These are phyloP conservation scores for Euphorbia pulcherrima DNA, from an alignment of 345 rosid species.

Conservation along the genomic window DNA sequence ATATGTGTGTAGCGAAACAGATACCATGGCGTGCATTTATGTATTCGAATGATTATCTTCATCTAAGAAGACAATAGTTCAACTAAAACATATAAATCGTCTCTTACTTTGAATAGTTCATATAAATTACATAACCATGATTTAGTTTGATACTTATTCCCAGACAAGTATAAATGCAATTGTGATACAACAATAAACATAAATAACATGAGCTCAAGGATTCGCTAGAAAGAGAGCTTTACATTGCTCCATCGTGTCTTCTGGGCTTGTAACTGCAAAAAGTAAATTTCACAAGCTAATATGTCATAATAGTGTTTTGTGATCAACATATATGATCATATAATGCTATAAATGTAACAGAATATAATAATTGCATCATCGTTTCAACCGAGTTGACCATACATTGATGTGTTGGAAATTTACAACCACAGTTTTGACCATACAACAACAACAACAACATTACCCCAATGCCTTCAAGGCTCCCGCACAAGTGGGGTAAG, in stretches of 20 bases:
- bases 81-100: neutral
- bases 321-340: neutral
- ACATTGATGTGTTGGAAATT: too few species aligned
- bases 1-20: too few species aligned
- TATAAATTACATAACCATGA: neutral
- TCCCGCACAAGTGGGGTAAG: neutral
- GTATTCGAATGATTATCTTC: neutral
- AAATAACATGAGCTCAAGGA: conserved; percentile 11
- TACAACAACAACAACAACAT: too few species aligned
- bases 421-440: too few species aligned
- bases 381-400: too few species aligned
- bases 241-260: conserved; percentile 55
- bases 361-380: too few species aligned
- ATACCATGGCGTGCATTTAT: too few species aligned
- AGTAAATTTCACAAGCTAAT: neutral
- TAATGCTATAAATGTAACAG: too few species aligned
- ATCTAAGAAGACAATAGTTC: neutral
- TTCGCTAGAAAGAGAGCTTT: conserved; percentile 38
- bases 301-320: neutral
- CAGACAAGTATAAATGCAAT: neutral
- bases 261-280: conserved; percentile 73
- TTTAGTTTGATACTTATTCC: neutral
- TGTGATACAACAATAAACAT: neutral
- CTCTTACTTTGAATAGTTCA: conserved; percentile 2
- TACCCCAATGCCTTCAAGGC: too few species aligned